Evolutionary conservation across 805 yeast species (phyloP), one percentile per base, ranked within the genome.

Genomic region (Spathaspora passalidarum): DNA sequence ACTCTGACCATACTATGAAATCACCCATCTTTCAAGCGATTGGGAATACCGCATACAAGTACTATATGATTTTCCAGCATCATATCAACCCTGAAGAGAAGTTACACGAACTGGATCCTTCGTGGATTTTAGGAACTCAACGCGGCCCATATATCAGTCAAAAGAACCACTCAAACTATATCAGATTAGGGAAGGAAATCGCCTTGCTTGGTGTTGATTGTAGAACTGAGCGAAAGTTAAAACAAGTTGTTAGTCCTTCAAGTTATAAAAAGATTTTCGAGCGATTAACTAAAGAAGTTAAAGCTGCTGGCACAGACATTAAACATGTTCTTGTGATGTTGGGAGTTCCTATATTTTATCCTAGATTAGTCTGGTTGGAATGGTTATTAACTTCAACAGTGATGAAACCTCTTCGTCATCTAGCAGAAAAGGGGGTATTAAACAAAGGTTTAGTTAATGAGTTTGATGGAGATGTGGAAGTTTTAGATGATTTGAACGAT

Each of bases 271-370:
- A 60, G 4, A 71, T 87, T 1, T 92, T 91, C 57, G 51, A 71
- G 13, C 74, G 96, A 20, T 48, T 90, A 29, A 56, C 66, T 25
- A 48, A 63, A 7, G 97, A 89, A 61, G 59, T 87, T 4, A 37
- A 35, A 20, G 49, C 59, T 2, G 57, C 61, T 5, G 63, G 79
- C 10, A 72, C 80, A 2, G 78, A 79, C 20, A 74, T 87, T 37
- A 83, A 85, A 61, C 99, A 92, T 64, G 56, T 92, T 34, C 69
- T 87, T 52, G 80, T 94, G 1, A 75, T 94, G 81, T 72, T 94
- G 42, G 98, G 98, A 38, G 96, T 92, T 11, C 99, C 99, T 2
- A 88, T 94, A 46, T 87, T 94, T 35, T 92, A 92, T 60, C 98
- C 99, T 2, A 77, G 98, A 53, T 72, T 94, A 60, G 97, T 91